Evolutionary conservation across 805 yeast genomes (phyloP).

Genomic region (Saccharomyces jurei): DNA sequence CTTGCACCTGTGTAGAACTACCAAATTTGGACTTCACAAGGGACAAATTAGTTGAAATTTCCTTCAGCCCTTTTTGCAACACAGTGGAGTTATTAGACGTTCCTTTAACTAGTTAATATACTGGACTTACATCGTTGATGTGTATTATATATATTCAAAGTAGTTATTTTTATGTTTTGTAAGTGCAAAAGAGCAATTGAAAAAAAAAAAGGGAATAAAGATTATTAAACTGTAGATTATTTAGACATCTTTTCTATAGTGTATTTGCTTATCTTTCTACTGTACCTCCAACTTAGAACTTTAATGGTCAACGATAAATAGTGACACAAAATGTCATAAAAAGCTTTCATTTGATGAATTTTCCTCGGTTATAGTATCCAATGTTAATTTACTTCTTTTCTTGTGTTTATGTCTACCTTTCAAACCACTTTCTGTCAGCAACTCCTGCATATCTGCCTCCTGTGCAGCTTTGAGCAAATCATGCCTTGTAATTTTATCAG

Average conservation of each 20-base stretch:
- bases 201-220: background rate
- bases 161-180: conserved; percentile 2
- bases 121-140: background rate
- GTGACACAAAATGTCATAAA: background rate
- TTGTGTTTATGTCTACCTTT: background rate
- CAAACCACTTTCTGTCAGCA: background rate
- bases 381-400: background rate
- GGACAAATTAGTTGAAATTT: conserved; percentile 77
- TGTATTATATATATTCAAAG: background rate
- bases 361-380: background rate
- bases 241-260: background rate
- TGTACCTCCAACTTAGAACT: too few species aligned
- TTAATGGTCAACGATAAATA: too few species aligned
- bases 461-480: conserved; percentile 7
- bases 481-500: conserved; percentile 9
- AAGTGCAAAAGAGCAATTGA: background rate
- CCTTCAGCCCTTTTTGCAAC: conserved; percentile 79
- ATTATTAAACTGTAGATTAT: background rate
- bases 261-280: too few species aligned
- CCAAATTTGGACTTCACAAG: conserved; percentile 73
- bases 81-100: conserved; percentile 35
- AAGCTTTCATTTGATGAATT: background rate
- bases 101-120: background rate
- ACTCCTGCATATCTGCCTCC: background rate
- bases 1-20: conserved; percentile 77